Base-by-base conservation (phyloP, 805 yeast genomes). In the Pichia californica region DNA sequence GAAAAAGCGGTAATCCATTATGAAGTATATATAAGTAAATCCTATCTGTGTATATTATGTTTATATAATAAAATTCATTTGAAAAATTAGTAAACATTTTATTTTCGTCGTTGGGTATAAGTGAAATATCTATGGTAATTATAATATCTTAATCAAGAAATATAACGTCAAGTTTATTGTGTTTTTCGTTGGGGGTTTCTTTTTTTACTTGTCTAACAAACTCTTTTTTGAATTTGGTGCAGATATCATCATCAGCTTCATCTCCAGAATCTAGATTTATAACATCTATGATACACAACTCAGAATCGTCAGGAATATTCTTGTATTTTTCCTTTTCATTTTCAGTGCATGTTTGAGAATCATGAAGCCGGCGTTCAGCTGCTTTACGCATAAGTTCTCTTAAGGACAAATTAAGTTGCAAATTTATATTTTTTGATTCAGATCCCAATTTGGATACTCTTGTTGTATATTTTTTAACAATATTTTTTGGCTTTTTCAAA, bases 301-400 rank as follows among this genome's bases (percentile, higher is more conserved):
- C 83, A n/a, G 66, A 66, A 27, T 67, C 70, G 2, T 56, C 53
- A 1, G 79, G 77, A 4, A 63, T 64, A 6, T 56, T 65, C 9
- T 52, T 9, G 48, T 54, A 3, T 50, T 52, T 44, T 42, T 52
- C 16, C 45, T 53, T 13, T 42, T 54, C 40, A 42, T 45, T n/a
- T 49, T 52, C 41, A 52, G 54, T 47, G 47, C 83, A 79, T 68
- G 73, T 69, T 45, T 71, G 73, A 4, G 67, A 56, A 56, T 78
- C 85, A n/a, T 63, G 60, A 16, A 68, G 56, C 36, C 93, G 63
- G 44, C 80, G 61, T 46, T 81, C 81, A 0, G 87, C 81, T 1
- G 94, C 93, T 46, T 69, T 71, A 15, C 75, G 54, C 35, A 76
- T 71, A 37, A 76, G 57, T 6, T 68, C 73, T 30, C 78, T 64